These are phyloP conservation scores for Boletus subcaerulescens DNA, from an alignment of 768 basidiomycete genomes.

Conservation along the genomic window DNA sequence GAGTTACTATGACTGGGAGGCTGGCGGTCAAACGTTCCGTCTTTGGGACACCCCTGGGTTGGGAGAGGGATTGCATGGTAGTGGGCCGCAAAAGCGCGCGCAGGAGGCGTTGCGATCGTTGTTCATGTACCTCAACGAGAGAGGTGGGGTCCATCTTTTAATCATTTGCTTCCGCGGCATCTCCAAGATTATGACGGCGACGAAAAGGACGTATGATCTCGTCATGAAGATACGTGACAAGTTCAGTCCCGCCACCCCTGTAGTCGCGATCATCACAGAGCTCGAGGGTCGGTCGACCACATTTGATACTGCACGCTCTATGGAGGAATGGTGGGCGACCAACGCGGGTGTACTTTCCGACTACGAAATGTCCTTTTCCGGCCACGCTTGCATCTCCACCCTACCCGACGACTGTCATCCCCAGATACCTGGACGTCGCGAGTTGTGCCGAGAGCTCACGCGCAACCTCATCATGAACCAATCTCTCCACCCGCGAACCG, in stretches of 20 bases:
- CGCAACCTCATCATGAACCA: conserved; percentile 16
- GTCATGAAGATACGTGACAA: conserved; percentile 15
- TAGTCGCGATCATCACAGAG: conserved; percentile 31
- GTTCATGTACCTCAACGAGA: conserved; percentile 21
- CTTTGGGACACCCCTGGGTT: conserved; percentile 34
- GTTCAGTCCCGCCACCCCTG: conserved; percentile 15
- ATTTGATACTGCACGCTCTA: conserved; percentile 15
- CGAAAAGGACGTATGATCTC: conserved; percentile 19
- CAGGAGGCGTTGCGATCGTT: conserved; percentile 20
- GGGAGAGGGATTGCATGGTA: conserved; percentile 22
- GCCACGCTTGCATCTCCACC: conserved; percentile 40
- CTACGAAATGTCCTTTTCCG: conserved; percentile 31
- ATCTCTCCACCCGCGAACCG: conserved; percentile 16
- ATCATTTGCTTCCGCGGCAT: conserved; percentile 26
- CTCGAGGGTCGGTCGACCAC: conserved; percentile 25
- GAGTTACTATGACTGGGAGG: conserved; percentile 14
- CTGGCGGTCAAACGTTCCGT: conserved; percentile 9
- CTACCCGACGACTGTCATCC: conserved; percentile 21
- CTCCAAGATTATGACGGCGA: conserved; percentile 12
- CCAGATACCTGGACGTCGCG: conserved; percentile 17
- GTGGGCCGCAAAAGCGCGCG: conserved; percentile 14
- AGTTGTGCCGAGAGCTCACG: conserved; percentile 15
- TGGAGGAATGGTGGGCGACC: conserved; percentile 39
- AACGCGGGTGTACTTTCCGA: conserved; percentile 28
- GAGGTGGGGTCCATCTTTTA: conserved; percentile 24